Evolutionary conservation across 2,329 filamentous ascomycete genomes (phyloP), one percentile per base, ranked within the genome.

Genomic region (Plectosphaerella plurivora): DNA sequence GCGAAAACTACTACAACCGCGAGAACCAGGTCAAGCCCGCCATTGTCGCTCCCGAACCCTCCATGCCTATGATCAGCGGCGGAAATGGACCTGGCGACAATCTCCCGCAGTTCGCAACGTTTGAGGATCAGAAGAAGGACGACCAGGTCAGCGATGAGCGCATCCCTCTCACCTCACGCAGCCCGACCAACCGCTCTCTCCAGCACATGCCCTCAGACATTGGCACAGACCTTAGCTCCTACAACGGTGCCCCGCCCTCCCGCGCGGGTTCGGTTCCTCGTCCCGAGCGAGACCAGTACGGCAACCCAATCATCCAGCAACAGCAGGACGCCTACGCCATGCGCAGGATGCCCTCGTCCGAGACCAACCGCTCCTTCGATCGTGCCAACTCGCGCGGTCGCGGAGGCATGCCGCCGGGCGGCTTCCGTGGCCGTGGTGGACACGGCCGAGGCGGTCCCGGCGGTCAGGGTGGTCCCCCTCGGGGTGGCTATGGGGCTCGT

Each of bases 1-100:
- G 93, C 25, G 86, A 94, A 63, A 94, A 92, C 65, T 97, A 88
- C 67, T 97, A 95, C 70, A 88, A 86, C 62, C 80, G 86, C 54
- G 83, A 87, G 68, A 78, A 74, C 37, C 77, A 82, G 55, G 71
- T 74, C 48, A 78, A 83, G 55, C 65, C 76, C 36, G 62, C 70
- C 39, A 67, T 71, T 8, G 67, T 71, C 2, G 65, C 72, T 33
- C 71, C 77, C 56, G 79, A 87, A 56, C 81, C 84, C 8, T 83
- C 82, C 18, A 71, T 84, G 50, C 79, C 84, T 9, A 18, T 41
- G 15, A 71, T 81, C 45, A 79, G 79, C 63, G 79, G 79, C 45
- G 75, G 76, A 41, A 78, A 82, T 35, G 78, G 71, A 5, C 72
- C 77, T 11, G 69, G 68, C 37, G 76, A 81, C 55, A 75, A 73